Evolutionary conservation across 2,329 filamentous ascomycete genomes (phyloP).

Genomic region (Colletotrichum euphorbiae): DNA sequence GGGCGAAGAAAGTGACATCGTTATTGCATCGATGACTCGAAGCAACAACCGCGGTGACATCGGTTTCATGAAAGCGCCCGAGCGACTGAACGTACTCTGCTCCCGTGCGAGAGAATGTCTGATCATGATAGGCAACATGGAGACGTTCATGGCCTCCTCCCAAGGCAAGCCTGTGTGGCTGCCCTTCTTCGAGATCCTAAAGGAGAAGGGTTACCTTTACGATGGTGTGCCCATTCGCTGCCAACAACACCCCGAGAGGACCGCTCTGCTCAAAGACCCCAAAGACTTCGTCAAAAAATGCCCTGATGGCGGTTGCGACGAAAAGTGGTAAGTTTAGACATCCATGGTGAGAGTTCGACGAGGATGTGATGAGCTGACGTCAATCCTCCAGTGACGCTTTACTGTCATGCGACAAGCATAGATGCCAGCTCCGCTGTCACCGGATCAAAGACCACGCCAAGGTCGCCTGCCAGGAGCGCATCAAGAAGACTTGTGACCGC

Average conservation of each 20-base stretch:
- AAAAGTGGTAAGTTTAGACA: conserved; percentile 65
- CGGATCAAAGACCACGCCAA: conserved; percentile 68
- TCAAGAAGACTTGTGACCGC: conserved; percentile 62
- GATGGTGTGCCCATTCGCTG: conserved; percentile 72
- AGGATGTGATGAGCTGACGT: not conserved
- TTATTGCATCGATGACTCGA: conserved; percentile 74
- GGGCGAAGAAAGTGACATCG: conserved; percentile 80
- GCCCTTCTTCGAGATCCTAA: conserved; percentile 67
- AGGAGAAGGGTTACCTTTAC: conserved; percentile 62
- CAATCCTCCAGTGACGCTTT: not conserved
- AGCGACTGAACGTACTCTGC: conserved; percentile 77
- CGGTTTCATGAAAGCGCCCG: conserved; percentile 74
- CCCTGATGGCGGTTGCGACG: conserved; percentile 77
- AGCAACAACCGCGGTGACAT: conserved; percentile 74
- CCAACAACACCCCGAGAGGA: conserved; percentile 66
- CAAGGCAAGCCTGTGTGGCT: conserved; percentile 70
- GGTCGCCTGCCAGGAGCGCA: conserved; percentile 46
- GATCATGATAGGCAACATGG: conserved; percentile 76
- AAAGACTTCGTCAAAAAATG: conserved; percentile 71
- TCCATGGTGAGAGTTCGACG: not conserved
- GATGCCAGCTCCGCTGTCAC: conserved; percentile 72
- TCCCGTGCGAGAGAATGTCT: conserved; percentile 74
- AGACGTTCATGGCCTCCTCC: conserved; percentile 71
- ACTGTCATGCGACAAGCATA: conserved; percentile 65
- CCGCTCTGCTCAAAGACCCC: conserved; percentile 57